These are phyloP conservation scores for Lophiostoma macrostomum DNA, from an alignment of 495 filamentous ascomycete species.

Conservation along the genomic window DNA sequence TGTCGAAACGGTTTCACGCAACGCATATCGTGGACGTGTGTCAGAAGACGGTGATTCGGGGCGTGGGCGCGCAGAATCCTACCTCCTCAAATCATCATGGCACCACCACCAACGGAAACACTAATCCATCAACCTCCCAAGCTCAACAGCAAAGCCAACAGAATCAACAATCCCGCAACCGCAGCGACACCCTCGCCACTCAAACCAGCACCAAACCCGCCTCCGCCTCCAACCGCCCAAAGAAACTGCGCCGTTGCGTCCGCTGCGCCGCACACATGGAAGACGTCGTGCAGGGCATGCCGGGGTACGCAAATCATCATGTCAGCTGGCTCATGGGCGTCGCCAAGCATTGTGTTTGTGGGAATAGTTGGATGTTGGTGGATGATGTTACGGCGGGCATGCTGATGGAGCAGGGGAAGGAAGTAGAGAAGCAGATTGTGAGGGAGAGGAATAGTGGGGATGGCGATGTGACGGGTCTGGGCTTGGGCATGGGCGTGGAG, in stretches of 20 bases:
- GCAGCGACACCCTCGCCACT: too few species aligned
- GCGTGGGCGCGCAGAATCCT: constrained; percentile 19
- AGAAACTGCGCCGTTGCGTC: too few species aligned
- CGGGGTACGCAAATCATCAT: constrained; percentile 20
- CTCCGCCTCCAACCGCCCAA: too few species aligned
- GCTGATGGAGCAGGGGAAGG: constrained; percentile 16
- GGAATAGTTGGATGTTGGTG: constrained; percentile 30
- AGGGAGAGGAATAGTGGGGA: background rate
- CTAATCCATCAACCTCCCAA: too few species aligned
- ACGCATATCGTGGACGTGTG: constrained; percentile 31
- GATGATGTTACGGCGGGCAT: too few species aligned
- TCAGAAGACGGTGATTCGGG: constrained; percentile 28
- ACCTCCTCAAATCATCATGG: too few species aligned
- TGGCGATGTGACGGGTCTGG: too few species aligned
- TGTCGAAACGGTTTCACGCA: background rate
- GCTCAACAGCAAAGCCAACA: too few species aligned
- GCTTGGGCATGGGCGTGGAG: too few species aligned
- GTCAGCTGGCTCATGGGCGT: constrained; percentile 30
- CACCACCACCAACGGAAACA: too few species aligned
- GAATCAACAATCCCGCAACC: too few species aligned
- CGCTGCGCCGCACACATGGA: constrained; percentile 64
- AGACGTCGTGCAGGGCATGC: constrained; percentile 45
- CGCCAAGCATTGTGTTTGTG: constrained; percentile 35
- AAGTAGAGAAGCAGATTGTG: background rate
- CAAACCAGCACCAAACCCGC: too few species aligned